A percentile compares a stretch with the other conserved stretches of the same genome.
These are phyloP conservation scores for Fomitopsis betulina DNA, from an alignment of 1,284 basidiomycete genomes.

Conservation along the genomic window DNA sequence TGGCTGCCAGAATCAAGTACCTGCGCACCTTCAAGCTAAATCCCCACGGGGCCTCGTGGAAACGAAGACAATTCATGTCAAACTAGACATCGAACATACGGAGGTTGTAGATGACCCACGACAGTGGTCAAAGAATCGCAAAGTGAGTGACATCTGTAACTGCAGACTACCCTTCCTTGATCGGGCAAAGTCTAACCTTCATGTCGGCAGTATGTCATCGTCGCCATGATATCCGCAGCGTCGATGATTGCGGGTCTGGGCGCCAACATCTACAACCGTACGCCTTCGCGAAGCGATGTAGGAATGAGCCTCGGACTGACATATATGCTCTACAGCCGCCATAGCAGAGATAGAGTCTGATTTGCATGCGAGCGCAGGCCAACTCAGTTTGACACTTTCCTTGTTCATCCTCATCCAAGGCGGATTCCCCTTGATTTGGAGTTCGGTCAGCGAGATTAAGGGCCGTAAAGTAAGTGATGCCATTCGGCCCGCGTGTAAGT, in stretches of 20 bases:
- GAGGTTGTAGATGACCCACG: conserved; percentile 76
- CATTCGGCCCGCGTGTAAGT: background rate
- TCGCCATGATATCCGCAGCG: conserved; percentile 54
- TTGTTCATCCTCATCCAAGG: conserved; percentile 83
- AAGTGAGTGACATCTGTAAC: conserved; percentile 45
- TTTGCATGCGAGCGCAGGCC: conserved; percentile 57
- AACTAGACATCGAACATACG: conserved; percentile 58
- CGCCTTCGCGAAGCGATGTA: conserved; percentile 18
- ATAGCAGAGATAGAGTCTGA: conserved; percentile 64
- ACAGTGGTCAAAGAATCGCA: conserved; percentile 63
- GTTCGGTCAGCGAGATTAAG: conserved; percentile 70
- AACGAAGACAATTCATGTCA: background rate
- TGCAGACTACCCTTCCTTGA: background rate
- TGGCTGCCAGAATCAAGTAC: background rate
- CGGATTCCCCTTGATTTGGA: conserved; percentile 65
- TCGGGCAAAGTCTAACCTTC: background rate
- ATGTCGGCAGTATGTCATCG: conserved; percentile 27
- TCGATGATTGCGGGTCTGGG: conserved; percentile 68
- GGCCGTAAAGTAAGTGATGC: conserved; percentile 62
- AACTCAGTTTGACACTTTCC: conserved; percentile 73
- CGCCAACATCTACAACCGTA: conserved; percentile 67
- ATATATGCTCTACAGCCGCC: conserved; percentile 40
- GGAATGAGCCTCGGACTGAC: background rate
- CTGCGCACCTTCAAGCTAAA: background rate
- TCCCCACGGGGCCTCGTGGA: background rate